These are phyloP conservation scores for Patellifolia procumbens DNA, from an alignment of 179 eudicot species.

Conservation along the genomic window DNA sequence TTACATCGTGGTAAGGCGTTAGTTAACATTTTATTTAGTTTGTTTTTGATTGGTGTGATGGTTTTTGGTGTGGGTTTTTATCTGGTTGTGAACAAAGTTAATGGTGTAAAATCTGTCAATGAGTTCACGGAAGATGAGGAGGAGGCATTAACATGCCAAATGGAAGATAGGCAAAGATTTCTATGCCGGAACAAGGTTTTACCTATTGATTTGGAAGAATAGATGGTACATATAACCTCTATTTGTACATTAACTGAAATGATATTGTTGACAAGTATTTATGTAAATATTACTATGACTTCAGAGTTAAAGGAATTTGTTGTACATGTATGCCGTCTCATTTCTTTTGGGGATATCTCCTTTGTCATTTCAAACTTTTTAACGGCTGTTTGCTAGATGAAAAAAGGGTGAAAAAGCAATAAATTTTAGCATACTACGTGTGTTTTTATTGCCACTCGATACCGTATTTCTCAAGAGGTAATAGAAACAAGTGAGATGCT, in stretches of 20 bases:
- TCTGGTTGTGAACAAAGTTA: slow-evolving; percentile 25
- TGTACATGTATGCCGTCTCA: background rate
- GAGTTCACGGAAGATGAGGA: slow-evolving; percentile 17
- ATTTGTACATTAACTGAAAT: background rate
- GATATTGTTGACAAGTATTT: background rate
- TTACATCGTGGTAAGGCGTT: slow-evolving; percentile 38
- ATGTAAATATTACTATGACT: background rate
- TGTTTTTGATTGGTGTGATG: slow-evolving; percentile 31
- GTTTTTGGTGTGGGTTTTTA: slow-evolving; percentile 30
- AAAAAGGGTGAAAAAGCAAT: too few species aligned
- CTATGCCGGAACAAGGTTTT: slow-evolving; percentile 15
- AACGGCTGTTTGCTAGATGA: too few species aligned
- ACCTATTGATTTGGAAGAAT: slow-evolving; percentile 28
- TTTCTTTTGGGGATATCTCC: background rate
- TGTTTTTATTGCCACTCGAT: too few species aligned
- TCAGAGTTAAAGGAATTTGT: background rate
- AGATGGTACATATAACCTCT: background rate
- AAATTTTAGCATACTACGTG: too few species aligned
- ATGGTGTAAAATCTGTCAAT: slow-evolving; percentile 9
- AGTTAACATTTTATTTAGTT: slow-evolving; percentile 42
- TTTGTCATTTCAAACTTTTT: background rate
- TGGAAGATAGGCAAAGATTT: slow-evolving; percentile 33
- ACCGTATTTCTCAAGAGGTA: too few species aligned
- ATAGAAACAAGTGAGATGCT: too few species aligned
- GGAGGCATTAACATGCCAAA: slow-evolving; percentile 12